Evolutionary conservation across 495 filamentous ascomycete genomes (phyloP), one percentile per base, ranked within the genome.

Genomic region (Neurospora discreta): DNA sequence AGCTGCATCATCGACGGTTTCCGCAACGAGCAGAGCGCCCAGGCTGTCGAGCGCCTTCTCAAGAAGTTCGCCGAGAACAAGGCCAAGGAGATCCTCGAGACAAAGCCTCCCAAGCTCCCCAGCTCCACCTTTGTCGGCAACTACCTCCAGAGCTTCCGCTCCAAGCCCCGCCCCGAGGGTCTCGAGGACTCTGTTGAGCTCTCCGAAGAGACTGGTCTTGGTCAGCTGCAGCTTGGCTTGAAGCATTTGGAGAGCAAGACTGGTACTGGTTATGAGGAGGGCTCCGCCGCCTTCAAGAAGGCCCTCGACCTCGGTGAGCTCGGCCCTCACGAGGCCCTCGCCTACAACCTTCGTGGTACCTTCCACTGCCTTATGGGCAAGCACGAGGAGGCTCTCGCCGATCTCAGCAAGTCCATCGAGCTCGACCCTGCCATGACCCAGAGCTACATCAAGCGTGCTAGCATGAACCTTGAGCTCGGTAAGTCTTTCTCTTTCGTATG

Each of bases 1-100:
- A 97, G 93, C 85, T 99, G 95, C 84, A 99, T 99, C 77, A 97
- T 99, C 80, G 96, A 98, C 82, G 89, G 89, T 68, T 99, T 99
- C 86, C 88, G 89, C 79, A 98, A 95, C 81, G 91, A 97, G 75
- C 82, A 85, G 69, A 95, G 91, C 77, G 94, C 95, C 18, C 88
- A 94, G 78, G 89, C 93, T 26, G 93, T 99, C 8, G 95, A 99
- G 85, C 86, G 94, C 68, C 81, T 99, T 75, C 84, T 99, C 71
- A 98, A 98, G 88, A 97, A 97, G 86, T 94, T 98, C 70, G 95
- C 95, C 39, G 95, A 98, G 80, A 84, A 90, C 69, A 98, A 97
- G 81, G 94, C 90, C 73, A 93, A 93, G 81, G 88, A 86, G 39
- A 97, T 99, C 72, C 82, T 99, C 67, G 90, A 89, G 77, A 91